A percentile compares a stretch with the other conserved stretches of the same genome.
phyloP scores from a whole-genome alignment of 345 rosid species.

The Arabidopsis thaliana region TAIR10.1 NC_003075.7:12013001-12013500 shows the following conservation, averaged over 20 bases:
- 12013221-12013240: constrained; percentile 92
- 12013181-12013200: constrained; percentile 64
- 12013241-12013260: constrained; percentile 43
- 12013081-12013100: constrained; percentile 44
- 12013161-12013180: constrained; percentile 65
- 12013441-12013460: neutral
- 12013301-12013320: constrained; percentile 32
- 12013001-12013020: constrained; percentile 79
- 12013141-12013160: constrained; percentile 71
- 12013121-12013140: constrained; percentile 74
- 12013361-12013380: neutral
- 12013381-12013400: constrained; percentile 35
- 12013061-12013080: constrained; percentile 76
- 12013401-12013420: neutral
- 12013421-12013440: constrained; percentile 18
- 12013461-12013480: constrained; percentile 25
- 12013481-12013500: constrained; percentile 18
- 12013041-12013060: constrained; percentile 82
- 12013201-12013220: constrained; percentile 86
- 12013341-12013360: constrained; percentile 4
- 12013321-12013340: neutral
- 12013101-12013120: constrained; percentile 88
- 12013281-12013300: neutral
- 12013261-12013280: constrained; percentile 15
- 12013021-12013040: constrained; percentile 68